Conservation (phyloP, 352 stramenopile species). For the Pythium brachiatum region DNA sequence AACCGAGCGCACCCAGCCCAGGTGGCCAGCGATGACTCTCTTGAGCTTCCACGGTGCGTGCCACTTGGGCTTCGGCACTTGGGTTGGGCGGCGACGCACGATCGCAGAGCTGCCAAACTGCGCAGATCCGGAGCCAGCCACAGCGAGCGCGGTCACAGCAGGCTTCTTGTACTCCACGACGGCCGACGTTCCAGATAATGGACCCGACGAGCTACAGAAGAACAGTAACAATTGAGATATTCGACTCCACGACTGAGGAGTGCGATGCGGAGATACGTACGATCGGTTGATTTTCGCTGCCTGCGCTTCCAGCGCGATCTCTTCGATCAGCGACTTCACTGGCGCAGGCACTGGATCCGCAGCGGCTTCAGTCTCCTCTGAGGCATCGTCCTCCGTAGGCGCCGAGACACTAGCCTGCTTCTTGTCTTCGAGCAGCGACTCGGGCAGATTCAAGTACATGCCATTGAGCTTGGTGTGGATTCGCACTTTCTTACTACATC, state of each 20-base stretch:
- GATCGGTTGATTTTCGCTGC: conserved; percentile 49
- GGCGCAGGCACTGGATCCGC: background rate
- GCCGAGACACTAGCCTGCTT: conserved; percentile 13
- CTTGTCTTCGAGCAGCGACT: conserved; percentile 48
- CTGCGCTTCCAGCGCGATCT: conserved; percentile 58
- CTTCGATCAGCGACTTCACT: conserved; percentile 40
- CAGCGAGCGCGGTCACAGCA: conserved; percentile 26
- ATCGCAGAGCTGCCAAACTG: conserved; percentile 65
- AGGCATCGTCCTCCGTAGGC: background rate
- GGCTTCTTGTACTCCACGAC: conserved; percentile 71
- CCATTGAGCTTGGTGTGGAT: conserved; percentile 65
- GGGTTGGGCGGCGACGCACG: conserved; percentile 69
- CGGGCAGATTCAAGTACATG: conserved; percentile 53
- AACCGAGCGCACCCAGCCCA: conserved; percentile 97
- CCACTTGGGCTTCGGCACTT: conserved; percentile 96
- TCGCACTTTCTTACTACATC: conserved; percentile 64
- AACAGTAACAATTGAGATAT: background rate
- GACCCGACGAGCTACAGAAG: background rate
- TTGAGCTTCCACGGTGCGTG: conserved; percentile 99
- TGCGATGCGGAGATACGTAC: conserved; percentile 27
- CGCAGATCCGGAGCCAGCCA: conserved; percentile 16
- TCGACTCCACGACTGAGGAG: background rate
- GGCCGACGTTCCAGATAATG: conserved; percentile 27
- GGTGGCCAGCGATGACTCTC: conserved; percentile 93
- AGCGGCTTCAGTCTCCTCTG: conserved; percentile 10